A percentile compares a stretch with the other conserved stretches of the same genome.
phyloP scores from a whole-genome alignment of 257 asterid genomes.

The Eucommia ulmoides region DNA sequence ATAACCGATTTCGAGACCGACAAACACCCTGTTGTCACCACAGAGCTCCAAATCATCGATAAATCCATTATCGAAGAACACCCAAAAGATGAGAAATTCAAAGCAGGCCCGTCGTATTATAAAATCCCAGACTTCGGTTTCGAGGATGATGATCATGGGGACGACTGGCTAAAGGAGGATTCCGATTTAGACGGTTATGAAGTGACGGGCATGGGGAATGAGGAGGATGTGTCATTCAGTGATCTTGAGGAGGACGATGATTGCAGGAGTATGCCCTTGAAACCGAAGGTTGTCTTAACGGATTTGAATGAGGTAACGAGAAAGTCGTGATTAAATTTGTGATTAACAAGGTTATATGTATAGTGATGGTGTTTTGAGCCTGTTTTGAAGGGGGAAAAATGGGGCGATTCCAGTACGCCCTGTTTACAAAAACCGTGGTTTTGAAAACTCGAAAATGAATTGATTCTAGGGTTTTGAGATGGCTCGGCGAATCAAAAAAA shows the following conservation, averaged over 20 bases:
- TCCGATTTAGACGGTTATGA: constrained; percentile 56
- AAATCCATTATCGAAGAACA: constrained; percentile 56
- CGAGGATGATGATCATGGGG: constrained; percentile 41
- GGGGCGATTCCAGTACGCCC: no score
- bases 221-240: constrained; percentile 92
- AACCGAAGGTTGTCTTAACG: no score
- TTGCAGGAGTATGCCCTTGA: constrained; percentile 39
- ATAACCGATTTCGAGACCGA: constrained; percentile 32
- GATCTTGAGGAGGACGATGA: constrained; percentile 89
- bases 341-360: no score
- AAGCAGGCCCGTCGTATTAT: constrained; percentile 26
- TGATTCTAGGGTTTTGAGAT: no score
- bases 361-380: no score
- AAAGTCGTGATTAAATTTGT: no score
- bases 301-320: no score
- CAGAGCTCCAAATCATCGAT: constrained; percentile 44
- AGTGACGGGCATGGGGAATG: constrained; percentile 33
- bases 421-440: no score
- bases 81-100: constrained; percentile 36
- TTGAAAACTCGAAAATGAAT: no score
- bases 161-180: constrained; percentile 76
- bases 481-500: no score
- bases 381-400: no score
- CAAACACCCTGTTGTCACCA: constrained; percentile 30
- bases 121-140: constrained; percentile 22